Evolutionary conservation across 768 basidiomycete species (phyloP).

Genomic region (Suillus subluteus): DNA sequence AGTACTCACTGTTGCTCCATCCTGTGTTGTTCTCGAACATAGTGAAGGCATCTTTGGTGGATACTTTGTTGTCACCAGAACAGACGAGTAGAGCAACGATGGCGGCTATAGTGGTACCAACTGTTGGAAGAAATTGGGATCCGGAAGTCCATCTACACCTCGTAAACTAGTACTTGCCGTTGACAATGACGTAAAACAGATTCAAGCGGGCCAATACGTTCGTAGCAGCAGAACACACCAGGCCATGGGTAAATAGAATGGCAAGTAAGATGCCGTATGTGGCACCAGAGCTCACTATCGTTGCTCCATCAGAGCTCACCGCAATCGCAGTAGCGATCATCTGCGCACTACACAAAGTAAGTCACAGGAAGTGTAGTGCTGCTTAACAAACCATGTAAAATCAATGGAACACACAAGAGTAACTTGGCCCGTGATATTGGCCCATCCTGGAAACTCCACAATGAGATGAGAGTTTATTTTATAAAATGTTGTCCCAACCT

Average conservation of each 20-base stretch:
- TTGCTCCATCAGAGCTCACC: slow-evolving; percentile 57
- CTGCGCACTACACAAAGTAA: slow-evolving; percentile 51
- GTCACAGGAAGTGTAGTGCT: background rate
- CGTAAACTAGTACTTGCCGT: slow-evolving; percentile 43
- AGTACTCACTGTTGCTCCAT: slow-evolving; percentile 58
- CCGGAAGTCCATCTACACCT: slow-evolving; percentile 4
- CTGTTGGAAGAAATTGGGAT: slow-evolving; percentile 35
- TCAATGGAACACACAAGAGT: slow-evolving; percentile 76
- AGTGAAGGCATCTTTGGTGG: slow-evolving; percentile 69
- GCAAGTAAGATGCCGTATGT: slow-evolving; percentile 71
- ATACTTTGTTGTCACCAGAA: slow-evolving; percentile 60
- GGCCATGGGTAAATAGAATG: slow-evolving; percentile 66
- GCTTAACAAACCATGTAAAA: slow-evolving; percentile 58
- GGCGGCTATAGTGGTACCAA: slow-evolving; percentile 66
- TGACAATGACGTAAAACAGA: slow-evolving; percentile 68
- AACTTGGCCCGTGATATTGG: slow-evolving; percentile 73
- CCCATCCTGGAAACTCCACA: slow-evolving; percentile 59
- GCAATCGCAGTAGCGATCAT: slow-evolving; percentile 77
- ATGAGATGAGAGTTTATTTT: background rate
- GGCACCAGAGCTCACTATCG: slow-evolving; percentile 56
- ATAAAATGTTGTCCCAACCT: slow-evolving; percentile 26
- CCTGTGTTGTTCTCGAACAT: slow-evolving; percentile 73
- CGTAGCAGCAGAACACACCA: slow-evolving; percentile 75
- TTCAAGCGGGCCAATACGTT: slow-evolving; percentile 68
- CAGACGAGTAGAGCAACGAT: slow-evolving; percentile 61